A percentile compares a stretch with the other conserved stretches of the same genome.
These are phyloP conservation scores for Leccinum arenicola DNA, from an alignment of 768 basidiomycete species.

Conservation along the genomic window DNA sequence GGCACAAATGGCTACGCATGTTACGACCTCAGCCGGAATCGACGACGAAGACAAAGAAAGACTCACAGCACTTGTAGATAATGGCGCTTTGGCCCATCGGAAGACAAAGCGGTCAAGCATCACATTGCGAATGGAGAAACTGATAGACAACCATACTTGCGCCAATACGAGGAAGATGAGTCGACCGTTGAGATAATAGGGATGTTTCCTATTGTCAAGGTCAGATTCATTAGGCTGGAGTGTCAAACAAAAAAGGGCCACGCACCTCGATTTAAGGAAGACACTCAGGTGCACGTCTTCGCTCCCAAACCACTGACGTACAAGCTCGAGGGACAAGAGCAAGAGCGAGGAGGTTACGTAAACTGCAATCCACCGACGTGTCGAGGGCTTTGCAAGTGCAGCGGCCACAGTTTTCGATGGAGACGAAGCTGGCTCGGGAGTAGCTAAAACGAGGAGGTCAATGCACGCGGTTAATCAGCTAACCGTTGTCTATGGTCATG, in stretches of 20 bases:
- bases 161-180: slow-evolving; percentile 57
- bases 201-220: slow-evolving; percentile 57
- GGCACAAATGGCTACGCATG: slow-evolving; percentile 20
- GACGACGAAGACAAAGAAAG: not conserved
- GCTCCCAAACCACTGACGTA: slow-evolving; percentile 24
- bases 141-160: slow-evolving; percentile 46
- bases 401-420: slow-evolving; percentile 46
- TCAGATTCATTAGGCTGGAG: not conserved
- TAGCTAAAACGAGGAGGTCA: slow-evolving; percentile 32
- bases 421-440: slow-evolving; percentile 48
- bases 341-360: slow-evolving; percentile 48
- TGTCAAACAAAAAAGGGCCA: slow-evolving; percentile 9
- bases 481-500: slow-evolving; percentile 59
- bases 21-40: not conserved
- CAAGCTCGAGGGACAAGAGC: slow-evolving; percentile 44
- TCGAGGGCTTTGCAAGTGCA: slow-evolving; percentile 47
- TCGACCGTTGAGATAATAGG: slow-evolving; percentile 68
- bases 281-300: slow-evolving; percentile 46
- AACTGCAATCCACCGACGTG: slow-evolving; percentile 41
- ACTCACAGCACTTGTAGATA: slow-evolving; percentile 20
- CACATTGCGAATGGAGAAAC: slow-evolving; percentile 55
- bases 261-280: slow-evolving; percentile 67
- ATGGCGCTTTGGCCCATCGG: slow-evolving; percentile 34
- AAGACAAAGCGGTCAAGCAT: slow-evolving; percentile 60
- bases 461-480: not conserved